phyloP scores from a whole-genome alignment of 768 basidiomycete genomes.

The Amanita jacksonii region DNA sequence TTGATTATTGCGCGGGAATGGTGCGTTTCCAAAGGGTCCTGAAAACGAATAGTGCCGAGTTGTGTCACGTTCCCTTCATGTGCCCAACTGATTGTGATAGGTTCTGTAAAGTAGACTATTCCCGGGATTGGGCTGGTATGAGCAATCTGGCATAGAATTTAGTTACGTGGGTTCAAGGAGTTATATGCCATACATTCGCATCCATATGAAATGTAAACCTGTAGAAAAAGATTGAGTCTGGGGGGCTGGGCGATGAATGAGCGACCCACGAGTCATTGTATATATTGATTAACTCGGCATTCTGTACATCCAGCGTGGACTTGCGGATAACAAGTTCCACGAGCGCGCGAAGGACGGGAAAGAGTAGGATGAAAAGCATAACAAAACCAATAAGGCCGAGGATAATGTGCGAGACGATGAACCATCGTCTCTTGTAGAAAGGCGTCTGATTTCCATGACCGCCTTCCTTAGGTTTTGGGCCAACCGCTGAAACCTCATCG shows the following conservation, averaged over 20 bases:
- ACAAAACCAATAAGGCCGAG: constrained; percentile 44
- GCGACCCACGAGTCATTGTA: constrained; percentile 47
- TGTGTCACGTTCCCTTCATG: constrained; percentile 33
- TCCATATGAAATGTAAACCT: constrained; percentile 41
- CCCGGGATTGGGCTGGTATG: constrained; percentile 62
- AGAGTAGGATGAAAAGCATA: constrained; percentile 57
- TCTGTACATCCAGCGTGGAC: constrained; percentile 41
- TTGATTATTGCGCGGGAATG: constrained; percentile 53
- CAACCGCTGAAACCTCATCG: background rate
- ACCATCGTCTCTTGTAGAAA: constrained; percentile 54
- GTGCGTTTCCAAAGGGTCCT: constrained; percentile 33
- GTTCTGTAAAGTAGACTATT: constrained; percentile 48
- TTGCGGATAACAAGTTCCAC: constrained; percentile 54
- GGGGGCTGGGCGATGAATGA: background rate
- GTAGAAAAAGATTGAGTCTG: background rate
- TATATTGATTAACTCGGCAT: constrained; percentile 40
- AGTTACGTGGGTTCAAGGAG: background rate
- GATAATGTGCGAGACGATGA: constrained; percentile 50
- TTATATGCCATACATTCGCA: constrained; percentile 36
- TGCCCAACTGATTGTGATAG: constrained; percentile 52
- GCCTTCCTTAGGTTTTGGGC: background rate
- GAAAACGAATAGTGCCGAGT: constrained; percentile 46
- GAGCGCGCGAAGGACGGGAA: constrained; percentile 59
- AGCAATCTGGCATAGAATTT: constrained; percentile 31
- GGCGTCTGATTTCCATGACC: constrained; percentile 20